Evolutionary conservation across 1,284 basidiomycete species (phyloP), one percentile per base, ranked within the genome.

Genomic region (Puccinia hordei): DNA sequence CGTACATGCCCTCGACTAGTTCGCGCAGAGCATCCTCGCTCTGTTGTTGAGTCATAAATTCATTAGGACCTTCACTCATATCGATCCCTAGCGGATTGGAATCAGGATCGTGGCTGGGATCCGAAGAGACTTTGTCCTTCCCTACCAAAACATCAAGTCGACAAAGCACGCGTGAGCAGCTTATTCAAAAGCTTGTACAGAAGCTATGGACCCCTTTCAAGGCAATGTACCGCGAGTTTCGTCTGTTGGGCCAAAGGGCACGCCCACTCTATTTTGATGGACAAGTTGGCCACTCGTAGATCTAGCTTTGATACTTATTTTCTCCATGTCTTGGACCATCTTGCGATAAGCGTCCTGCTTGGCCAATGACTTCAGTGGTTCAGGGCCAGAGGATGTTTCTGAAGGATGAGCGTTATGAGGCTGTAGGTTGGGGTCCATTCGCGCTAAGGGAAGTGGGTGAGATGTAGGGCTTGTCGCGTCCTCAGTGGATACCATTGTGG

Each of bases 11-110:
- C 22, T 85, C 86, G 38, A 83, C 85, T 10, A 88, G 84, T 75
- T 88, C 87, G 49, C 86, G 84, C 86, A 88, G 86, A 74, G 90
- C 89, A 38, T 88, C 87, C 51, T 89, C 87, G 2, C 88, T 87
- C 35, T 91, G 89, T 46, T 88, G 88, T 15, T 82, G 69, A 24
- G 82, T 79, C 30, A 83, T 82, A 22, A 65, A 63, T 10, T 80
- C 81, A 77, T 82, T 82, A 24, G 35, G 55, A 22, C 46, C 61
- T 51, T 66, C 61, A 44, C 65, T 51, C 55, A 75, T 24, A 17
- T 77, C 51, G 44, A 68, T 65, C 24, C 27, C 74, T 12, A 51
- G 49, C 12, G 59, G 73, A n/a, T 75, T 75, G 9, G 73, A 30
- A 30, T 75, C 63, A 24, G 27, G 13, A 4, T 73, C 33, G 53